Evolutionary conservation across 345 rosid species (phyloP).

Genomic region (Lepidium aucheri): DNA sequence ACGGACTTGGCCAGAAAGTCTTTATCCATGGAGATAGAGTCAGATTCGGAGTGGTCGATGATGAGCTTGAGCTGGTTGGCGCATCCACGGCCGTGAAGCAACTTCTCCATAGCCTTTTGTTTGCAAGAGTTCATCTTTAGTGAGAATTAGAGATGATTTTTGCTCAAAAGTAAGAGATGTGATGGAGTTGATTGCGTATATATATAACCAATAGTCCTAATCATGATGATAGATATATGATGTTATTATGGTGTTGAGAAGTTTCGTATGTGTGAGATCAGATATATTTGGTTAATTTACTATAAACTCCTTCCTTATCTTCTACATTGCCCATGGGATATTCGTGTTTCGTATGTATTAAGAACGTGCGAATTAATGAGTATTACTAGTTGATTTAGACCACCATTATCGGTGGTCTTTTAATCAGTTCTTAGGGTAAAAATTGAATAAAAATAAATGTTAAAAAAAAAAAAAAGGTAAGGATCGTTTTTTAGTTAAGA

Average conservation of each 20-base stretch:
- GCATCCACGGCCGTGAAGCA: conserved; percentile 20
- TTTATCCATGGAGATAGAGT: conserved; percentile 4
- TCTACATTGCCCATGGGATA: background rate
- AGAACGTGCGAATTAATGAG: conserved; percentile 14
- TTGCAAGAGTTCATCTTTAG: conserved; percentile 21
- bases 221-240: too few relatives aligned
- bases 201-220: background rate
- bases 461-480: too few relatives aligned
- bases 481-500: too few relatives aligned
- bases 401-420: too few relatives aligned
- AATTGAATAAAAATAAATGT: too few relatives aligned
- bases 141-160: background rate
- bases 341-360: too few relatives aligned
- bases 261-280: conserved; percentile 4
- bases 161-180: background rate
- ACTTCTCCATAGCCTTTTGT: conserved; percentile 22
- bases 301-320: background rate
- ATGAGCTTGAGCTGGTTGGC: conserved; percentile 21
- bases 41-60: conserved; percentile 15
- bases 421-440: too few relatives aligned
- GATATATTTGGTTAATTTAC: background rate
- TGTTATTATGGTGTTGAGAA: background rate
- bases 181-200: background rate
- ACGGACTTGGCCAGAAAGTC: conserved; percentile 26
- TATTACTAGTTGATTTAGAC: conserved; percentile 18